Evolutionary conservation across 2,329 filamentous ascomycete genomes (phyloP), one percentile per base, ranked within the genome.

Genomic region (Aspergillus novofumigatus): DNA sequence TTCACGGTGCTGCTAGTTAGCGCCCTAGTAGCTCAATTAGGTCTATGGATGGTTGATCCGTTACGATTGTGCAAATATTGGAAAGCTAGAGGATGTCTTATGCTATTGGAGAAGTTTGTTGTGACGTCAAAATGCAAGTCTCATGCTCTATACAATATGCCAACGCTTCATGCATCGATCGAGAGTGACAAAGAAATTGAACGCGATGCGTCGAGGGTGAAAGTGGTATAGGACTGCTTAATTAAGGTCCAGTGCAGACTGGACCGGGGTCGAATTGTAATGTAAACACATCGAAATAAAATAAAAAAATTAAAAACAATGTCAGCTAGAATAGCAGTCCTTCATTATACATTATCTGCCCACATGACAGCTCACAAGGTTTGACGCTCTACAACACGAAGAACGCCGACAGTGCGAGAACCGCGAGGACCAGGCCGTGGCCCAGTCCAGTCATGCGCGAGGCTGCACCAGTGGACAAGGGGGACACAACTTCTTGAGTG

Each of bases 401-500:
- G 54, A 63, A 51, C 14, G 57, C 42, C 9, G 57, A 54, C n/a
- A 65, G 50, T 6, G 57, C 54, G 52, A 62, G 14, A 2, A 50
- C 57, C 9, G 57, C 14, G 14, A 62, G 44, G n/a, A 44, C 35
- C 21, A 56, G 47, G 14, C 61, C 61, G 25, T 56, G 49, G n/a
- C 52, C 45, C 50, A 62, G 20, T n/a, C 50, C 58, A n/a, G 51
- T 51, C 8, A 29, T 26, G 26, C 54, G 57, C 10, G 61, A 52
- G 17, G 62, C 65, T 4, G 58, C 65, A 17, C 65, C 65, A 2
- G 63, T 66, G 47, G 59, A 66, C 2, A 63, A 38, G 8, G 65
- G 64, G n/a, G 59, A 49, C 32, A 50, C 55, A 21, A 53, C 56
- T 10, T 47, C 60, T 8, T 59, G 56, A 28, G 62, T 67, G 21